A percentile compares a stretch with the other conserved stretches of the same genome.
Conservation (phyloP, 2,329 filamentous ascomycete genomes). For the Tolypocladium tropicale region DNA sequence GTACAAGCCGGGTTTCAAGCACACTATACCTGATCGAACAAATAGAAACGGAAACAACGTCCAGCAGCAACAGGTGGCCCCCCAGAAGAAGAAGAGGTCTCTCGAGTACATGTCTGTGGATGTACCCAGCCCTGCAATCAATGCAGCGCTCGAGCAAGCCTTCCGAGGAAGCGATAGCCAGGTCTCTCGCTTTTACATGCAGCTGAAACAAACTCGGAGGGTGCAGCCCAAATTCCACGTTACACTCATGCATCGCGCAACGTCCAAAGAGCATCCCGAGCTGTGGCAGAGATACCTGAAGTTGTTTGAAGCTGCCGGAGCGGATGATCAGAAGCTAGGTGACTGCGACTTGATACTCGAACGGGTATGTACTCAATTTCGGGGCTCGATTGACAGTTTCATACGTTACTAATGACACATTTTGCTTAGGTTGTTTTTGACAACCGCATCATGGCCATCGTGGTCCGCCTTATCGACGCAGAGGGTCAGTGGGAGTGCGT, state of each 20-base stretch:
- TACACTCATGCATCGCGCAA: constrained; percentile 77
- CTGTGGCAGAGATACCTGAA: constrained; percentile 66
- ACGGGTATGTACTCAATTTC: constrained; percentile 29
- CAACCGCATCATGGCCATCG: constrained; percentile 79
- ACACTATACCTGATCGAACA: constrained; percentile 57
- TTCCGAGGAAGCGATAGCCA: constrained; percentile 49
- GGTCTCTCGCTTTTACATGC: constrained; percentile 52
- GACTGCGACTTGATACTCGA: constrained; percentile 54
- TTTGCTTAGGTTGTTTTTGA: constrained; percentile 63
- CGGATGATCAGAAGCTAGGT: constrained; percentile 36
- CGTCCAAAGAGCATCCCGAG: constrained; percentile 47
- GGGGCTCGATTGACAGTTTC: not conserved
- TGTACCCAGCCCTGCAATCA: constrained; percentile 31
- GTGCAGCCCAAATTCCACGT: constrained; percentile 86
- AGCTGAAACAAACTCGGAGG: constrained; percentile 62
- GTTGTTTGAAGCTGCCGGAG: constrained; percentile 37
- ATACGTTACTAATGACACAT: constrained; percentile 1
- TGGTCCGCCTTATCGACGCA: constrained; percentile 60
- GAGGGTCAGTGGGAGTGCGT: constrained; percentile 53
- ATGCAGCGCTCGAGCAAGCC: constrained; percentile 52
- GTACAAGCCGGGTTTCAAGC: constrained; percentile 67
- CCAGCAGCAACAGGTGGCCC: constrained; percentile 19
- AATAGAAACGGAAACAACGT: constrained; percentile 14
- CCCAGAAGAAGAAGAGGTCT: constrained; percentile 31
- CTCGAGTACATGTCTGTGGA: constrained; percentile 49